phyloP scores from a whole-genome alignment of 345 rosid species.

The Viola odorata region DNA sequence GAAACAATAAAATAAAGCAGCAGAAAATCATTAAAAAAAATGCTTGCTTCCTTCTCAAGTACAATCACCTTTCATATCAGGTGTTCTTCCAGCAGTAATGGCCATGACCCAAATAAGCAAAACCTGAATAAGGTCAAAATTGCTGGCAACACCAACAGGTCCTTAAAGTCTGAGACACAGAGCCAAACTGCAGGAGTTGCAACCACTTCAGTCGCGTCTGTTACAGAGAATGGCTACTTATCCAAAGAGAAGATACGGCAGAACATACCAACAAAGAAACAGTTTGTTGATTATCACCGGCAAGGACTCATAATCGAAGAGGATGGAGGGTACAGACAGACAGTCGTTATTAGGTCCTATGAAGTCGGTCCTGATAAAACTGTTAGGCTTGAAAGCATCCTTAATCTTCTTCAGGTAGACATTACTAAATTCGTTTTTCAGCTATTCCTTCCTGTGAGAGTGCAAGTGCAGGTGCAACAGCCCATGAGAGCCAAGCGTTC shows the following conservation, averaged over 20 bases:
- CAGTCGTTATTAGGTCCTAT: constrained; percentile 51
- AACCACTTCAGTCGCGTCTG: constrained; percentile 15
- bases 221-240: constrained; percentile 21
- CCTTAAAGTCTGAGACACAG: constrained; percentile 13
- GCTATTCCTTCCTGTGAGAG: background rate
- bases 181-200: constrained; percentile 24
- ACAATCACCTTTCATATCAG: constrained; percentile 13
- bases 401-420: constrained; percentile 57
- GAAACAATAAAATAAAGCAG: background rate
- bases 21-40: no score
- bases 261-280: constrained; percentile 52
- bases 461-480: background rate
- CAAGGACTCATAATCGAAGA: constrained; percentile 52
- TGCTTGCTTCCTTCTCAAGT: constrained; percentile 26
- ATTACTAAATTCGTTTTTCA: background rate
- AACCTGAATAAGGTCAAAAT: constrained; percentile 23
- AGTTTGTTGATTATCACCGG: constrained; percentile 49
- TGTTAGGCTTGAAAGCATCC: constrained; percentile 50
- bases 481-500: background rate
- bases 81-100: constrained; percentile 19
- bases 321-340: constrained; percentile 56
- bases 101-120: constrained; percentile 24
- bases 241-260: constrained; percentile 35
- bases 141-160: constrained; percentile 16
- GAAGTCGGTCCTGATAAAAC: constrained; percentile 71